These are phyloP conservation scores for Wickerhamomyces bovis DNA, from an alignment of 805 yeast genomes.

Conservation along the genomic window DNA sequence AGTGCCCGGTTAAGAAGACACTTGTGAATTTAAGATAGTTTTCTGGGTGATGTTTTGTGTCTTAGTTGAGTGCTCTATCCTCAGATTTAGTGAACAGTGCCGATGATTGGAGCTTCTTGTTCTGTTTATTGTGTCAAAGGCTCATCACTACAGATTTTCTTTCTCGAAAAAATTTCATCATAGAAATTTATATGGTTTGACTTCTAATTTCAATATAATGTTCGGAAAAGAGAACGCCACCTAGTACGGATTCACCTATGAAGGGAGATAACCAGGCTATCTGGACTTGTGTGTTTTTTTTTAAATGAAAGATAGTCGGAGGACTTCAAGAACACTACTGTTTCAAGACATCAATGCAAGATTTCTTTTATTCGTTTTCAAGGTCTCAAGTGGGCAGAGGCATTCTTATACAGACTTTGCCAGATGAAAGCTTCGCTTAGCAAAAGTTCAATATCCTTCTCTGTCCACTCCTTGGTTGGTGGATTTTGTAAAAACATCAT, in stretches of 20 bases:
- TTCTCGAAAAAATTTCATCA: background rate
- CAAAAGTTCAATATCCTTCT: constrained; percentile 84
- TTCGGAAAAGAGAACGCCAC: too few species aligned
- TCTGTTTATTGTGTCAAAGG: background rate
- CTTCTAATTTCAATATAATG: too few species aligned
- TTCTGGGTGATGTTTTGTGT: background rate
- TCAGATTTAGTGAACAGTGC: background rate
- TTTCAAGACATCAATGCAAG: background rate
- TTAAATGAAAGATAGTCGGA: too few species aligned
- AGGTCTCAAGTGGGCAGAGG: constrained; percentile 71
- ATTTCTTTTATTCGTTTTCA: background rate
- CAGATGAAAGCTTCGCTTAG: constrained; percentile 94
- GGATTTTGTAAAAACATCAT: constrained; percentile 86
- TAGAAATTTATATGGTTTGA: too few species aligned
- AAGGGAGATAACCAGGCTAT: too few species aligned
- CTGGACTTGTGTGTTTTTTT: too few species aligned
- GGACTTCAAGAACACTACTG: too few species aligned
- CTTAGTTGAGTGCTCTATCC: background rate
- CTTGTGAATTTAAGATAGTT: background rate
- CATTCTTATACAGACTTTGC: constrained; percentile 89
- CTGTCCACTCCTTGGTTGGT: constrained; percentile 76
- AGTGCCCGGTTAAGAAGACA: background rate
- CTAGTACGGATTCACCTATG: too few species aligned
- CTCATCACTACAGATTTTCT: background rate
- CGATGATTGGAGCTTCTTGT: too few species aligned